Base-by-base conservation (phyloP, 306 rosid species). In the Gastrolobium villosum region DNA sequence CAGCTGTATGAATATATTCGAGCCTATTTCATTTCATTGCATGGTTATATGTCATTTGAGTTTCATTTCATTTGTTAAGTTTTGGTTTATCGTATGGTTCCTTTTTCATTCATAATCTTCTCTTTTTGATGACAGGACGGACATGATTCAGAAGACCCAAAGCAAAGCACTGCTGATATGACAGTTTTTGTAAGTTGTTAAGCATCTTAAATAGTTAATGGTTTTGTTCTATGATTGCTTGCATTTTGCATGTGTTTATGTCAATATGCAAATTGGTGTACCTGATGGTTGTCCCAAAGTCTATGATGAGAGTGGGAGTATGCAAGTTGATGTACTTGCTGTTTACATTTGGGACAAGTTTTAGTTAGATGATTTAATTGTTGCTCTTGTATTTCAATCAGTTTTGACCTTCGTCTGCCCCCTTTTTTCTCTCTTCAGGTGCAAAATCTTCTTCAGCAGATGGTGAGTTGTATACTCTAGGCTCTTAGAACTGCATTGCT, bases 161-260 rank as follows among this genome's bases (percentile, higher is more conserved):
- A 92, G 85, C 94, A 92, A 78, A 92, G 90, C 90, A 85, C 95
- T 31, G 96, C 99, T 30, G 99, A 94, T 80, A 94, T 94, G 99
- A 90, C 99, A n/a, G 89, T 84, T 83, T 94, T 92, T 84, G 97
- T 94, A 84, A 92, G 99, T 88, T 75, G 45, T 71, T 75, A 36
- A 72, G 2, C 63, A 57, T 36, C 67, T 31, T 43, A 26, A 35
- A 49, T 14, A 13, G 9, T 46, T 28, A 14, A 28, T 68, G 67
- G 2, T 53, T 40, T 31, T 70, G 68, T 69, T 59, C 41, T 43
- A 10, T 7, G 36, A 37, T 77, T 67, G 77, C 40, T 77, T 67
- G 77, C 40, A 57, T 74, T 74, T 7, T n/a, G 30, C 37, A 41
- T 9, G 40, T 74, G 74, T 68, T 67, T 41, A 1, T 70, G 53